Evolutionary conservation across 371 early-diverging fungal genomes (phyloP).

Genomic region (Rhizopus delemar): DNA sequence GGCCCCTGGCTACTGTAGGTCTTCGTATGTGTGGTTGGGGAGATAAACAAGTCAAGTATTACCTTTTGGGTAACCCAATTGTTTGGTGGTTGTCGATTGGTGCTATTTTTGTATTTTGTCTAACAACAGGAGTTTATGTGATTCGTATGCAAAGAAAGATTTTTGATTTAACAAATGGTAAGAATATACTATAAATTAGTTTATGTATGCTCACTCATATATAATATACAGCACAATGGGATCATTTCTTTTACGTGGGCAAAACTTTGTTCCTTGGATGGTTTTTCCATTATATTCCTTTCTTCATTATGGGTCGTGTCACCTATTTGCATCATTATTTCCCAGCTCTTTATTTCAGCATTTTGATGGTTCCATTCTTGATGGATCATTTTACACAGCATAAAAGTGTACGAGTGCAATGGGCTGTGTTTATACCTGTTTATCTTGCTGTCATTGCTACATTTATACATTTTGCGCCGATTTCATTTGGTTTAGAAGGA

Average conservation of each 20-base stretch:
- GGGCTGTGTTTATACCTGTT: conserved; percentile 47
- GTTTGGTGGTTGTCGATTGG: conserved; percentile 91
- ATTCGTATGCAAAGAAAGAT: conserved; percentile 73
- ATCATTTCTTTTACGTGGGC: conserved; percentile 70
- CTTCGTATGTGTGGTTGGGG: conserved; percentile 98
- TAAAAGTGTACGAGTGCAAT: conserved; percentile 26
- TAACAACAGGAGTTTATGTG: conserved; percentile 53
- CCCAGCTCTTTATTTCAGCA: conserved; percentile 95
- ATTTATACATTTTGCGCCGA: conserved; percentile 79
- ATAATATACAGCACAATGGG: conserved; percentile 62
- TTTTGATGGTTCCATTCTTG: conserved; percentile 74
- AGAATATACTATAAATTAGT: background rate
- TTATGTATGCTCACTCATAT: background rate
- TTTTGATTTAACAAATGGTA: conserved; percentile 60
- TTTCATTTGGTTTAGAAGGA: conserved; percentile 83
- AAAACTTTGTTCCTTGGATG: conserved; percentile 87
- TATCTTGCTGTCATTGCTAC: conserved; percentile 52
- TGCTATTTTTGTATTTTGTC: conserved; percentile 61
- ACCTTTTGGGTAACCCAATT: conserved; percentile 95
- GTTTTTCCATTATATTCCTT: conserved; percentile 96
- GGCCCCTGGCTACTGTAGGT: conserved; percentile 93
- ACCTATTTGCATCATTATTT: conserved; percentile 98
- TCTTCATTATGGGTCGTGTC: conserved; percentile 97
- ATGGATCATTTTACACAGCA: conserved; percentile 68
- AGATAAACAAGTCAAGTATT: conserved; percentile 87